Evolutionary conservation across 108 stramenopile genomes (phyloP), one percentile per base, ranked within the genome.

Genomic region (Nannochloropsis gaditana): DNA sequence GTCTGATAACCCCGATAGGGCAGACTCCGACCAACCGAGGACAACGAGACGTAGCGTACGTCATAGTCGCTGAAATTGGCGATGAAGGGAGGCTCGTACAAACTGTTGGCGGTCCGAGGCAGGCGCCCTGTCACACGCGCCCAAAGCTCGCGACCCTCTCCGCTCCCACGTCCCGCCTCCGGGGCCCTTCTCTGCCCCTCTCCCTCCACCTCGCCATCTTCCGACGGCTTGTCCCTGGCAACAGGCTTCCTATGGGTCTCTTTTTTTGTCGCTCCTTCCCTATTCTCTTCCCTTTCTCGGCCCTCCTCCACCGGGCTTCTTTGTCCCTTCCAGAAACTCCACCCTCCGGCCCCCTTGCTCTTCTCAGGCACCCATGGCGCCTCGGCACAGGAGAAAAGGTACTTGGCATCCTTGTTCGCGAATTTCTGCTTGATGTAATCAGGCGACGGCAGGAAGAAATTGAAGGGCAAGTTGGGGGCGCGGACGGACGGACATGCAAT

Each of bases 341-440:
- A 73, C 59, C 59, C 59, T 6, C 59, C 59, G 5, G n/a, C 8
- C 6, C 59, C 59, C 15, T 73, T 73, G 19, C 19, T 3, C 59
- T n/a, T n/a, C 59, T 73, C 59, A 3, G 59, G 59, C 4, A 73
- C 59, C 5, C 59, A 15, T n/a, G 59, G 59, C 2, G 59, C 59
- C n/a, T 44, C 19, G 9, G 50, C 84, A 21, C 84, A 84, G 2
- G 45, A 45, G 47, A 59, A 44, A 44, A 84, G 50, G 84, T 84
- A 84, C 45, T 47, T 84, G 2, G 84, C 84, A 50, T 84, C 84
- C 6, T 84, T 42, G 84, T 84, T 84, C 47, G 45, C n/a, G 45
- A 84, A 84, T 50, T 44, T 73, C 47, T 50, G 45, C 45, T 84
- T 42, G 45, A 84, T 47, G 9, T 84, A 50, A 42, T 11, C 11